These are phyloP conservation scores for Microbotryum scabiosae DNA, from an alignment of 1,284 basidiomycete species.

Conservation along the genomic window DNA sequence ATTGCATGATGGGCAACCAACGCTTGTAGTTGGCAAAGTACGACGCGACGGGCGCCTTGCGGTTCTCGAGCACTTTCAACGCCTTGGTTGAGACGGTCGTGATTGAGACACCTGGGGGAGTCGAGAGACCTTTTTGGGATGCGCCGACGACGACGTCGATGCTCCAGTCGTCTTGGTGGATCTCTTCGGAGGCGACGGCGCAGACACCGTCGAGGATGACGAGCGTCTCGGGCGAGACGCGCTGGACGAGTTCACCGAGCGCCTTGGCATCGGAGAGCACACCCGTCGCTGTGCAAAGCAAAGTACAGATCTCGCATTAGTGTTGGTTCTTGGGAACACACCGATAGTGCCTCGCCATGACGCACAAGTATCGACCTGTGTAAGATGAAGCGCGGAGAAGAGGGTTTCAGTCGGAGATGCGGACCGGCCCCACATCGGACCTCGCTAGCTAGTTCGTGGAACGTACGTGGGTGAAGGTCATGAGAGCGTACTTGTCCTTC, in stretches of 20 bases:
- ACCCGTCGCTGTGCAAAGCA: constrained; percentile 41
- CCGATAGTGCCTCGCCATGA: background rate
- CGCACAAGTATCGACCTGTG: constrained; percentile 33
- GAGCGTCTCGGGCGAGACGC: constrained; percentile 76
- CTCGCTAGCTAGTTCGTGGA: constrained; percentile 38
- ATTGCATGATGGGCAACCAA: constrained; percentile 89
- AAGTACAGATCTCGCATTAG: background rate
- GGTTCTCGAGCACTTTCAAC: constrained; percentile 60
- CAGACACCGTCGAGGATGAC: constrained; percentile 88
- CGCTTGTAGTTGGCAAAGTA: constrained; percentile 90
- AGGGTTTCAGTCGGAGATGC: too few relatives aligned
- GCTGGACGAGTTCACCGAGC: constrained; percentile 64
- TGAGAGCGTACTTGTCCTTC: constrained; percentile 80
- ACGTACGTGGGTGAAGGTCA: constrained; percentile 73
- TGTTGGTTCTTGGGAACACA: background rate
- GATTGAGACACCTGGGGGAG: constrained; percentile 88
- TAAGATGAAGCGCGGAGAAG: too few relatives aligned
- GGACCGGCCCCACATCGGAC: too few relatives aligned
- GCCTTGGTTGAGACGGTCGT: constrained; percentile 74
- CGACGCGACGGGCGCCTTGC: constrained; percentile 60
- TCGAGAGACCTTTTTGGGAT: constrained; percentile 89
- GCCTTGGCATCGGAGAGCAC: constrained; percentile 79
- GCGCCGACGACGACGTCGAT: constrained; percentile 79
- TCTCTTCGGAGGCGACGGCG: constrained; percentile 91
- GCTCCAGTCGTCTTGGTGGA: constrained; percentile 84